Evolutionary conservation across 2,329 filamentous ascomycete genomes (phyloP).

Genomic region (Ceratocystis cubensis): DNA sequence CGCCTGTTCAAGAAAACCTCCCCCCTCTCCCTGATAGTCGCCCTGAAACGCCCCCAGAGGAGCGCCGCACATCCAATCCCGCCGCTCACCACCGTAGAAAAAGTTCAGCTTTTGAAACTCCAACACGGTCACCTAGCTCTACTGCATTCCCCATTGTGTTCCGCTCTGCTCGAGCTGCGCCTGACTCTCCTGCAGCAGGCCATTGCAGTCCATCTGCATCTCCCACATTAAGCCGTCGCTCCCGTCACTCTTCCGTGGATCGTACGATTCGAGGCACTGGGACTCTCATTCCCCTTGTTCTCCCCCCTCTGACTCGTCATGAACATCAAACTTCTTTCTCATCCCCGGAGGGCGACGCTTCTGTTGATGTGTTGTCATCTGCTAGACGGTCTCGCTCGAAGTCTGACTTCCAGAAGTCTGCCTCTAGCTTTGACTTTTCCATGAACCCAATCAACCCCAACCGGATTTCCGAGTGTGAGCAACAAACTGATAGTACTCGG

Average conservation of each 20-base stretch:
- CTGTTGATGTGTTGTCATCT: background rate
- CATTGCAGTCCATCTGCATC: conserved; percentile 12
- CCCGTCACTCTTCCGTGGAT: conserved; percentile 31
- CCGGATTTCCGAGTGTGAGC: background rate
- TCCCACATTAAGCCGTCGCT: conserved; percentile 23
- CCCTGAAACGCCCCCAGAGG: conserved; percentile 37
- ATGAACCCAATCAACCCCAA: background rate
- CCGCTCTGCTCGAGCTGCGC: conserved; percentile 36
- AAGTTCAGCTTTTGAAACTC: conserved; percentile 10
- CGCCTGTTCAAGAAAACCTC: conserved; percentile 26
- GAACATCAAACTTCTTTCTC: background rate
- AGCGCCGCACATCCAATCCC: background rate
- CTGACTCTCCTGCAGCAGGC: conserved; percentile 30
- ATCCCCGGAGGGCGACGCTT: conserved; percentile 8
- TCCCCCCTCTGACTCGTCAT: conserved; percentile 28
- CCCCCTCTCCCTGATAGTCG: conserved; percentile 49
- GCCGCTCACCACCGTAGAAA: conserved; percentile 10
- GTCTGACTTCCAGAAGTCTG: conserved; percentile 4
- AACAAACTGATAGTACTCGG: background rate
- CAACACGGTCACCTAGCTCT: conserved; percentile 37
- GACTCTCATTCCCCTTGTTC: conserved; percentile 26
- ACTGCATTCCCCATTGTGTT: conserved; percentile 47
- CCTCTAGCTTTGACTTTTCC: background rate
- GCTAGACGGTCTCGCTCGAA: conserved; percentile 5
- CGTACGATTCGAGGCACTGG: conserved; percentile 16